Conservation (phyloP, 345 rosid genomes). For the Eucalyptus coolabah region DNA sequence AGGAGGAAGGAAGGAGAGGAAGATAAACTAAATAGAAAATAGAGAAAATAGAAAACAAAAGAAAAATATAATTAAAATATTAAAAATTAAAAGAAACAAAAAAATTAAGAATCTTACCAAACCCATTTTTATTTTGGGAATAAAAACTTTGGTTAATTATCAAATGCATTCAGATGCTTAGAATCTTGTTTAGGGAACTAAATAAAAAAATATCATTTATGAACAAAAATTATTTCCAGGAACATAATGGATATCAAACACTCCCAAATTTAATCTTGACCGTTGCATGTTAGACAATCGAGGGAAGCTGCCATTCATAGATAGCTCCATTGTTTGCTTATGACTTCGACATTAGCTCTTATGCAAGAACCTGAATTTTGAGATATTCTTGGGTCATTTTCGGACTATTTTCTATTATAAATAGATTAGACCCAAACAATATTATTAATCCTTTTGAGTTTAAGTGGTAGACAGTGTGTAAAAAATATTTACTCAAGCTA, state of each 20-base stretch:
- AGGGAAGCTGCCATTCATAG: not conserved
- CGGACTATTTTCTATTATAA: not conserved
- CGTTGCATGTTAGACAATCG: fast-evolving
- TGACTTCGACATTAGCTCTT: not conserved
- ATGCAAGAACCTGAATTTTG: not conserved
- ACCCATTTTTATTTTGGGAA: too few species aligned
- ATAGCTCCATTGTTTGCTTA: not conserved
- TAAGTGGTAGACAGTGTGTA: not conserved
- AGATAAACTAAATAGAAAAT: too few species aligned
- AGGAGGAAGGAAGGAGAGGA: too few species aligned
- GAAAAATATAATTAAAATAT: too few species aligned
- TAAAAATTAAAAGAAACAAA: too few species aligned
- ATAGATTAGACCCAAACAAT: not conserved
- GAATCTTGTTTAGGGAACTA: fast-evolving
- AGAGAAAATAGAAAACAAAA: too few species aligned
- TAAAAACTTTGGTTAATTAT: fast-evolving
- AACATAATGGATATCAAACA: fast-evolving
- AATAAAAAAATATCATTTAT: too few species aligned
- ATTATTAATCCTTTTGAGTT: not conserved
- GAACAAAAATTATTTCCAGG: fast-evolving
- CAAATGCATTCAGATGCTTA: fast-evolving
- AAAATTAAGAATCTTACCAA: too few species aligned
- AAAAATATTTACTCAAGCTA: not conserved
- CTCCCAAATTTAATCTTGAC: not conserved
- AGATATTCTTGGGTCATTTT: not conserved